Evolutionary conservation across 331 rosid genomes (phyloP).

Genomic region (Saraca asoca): DNA sequence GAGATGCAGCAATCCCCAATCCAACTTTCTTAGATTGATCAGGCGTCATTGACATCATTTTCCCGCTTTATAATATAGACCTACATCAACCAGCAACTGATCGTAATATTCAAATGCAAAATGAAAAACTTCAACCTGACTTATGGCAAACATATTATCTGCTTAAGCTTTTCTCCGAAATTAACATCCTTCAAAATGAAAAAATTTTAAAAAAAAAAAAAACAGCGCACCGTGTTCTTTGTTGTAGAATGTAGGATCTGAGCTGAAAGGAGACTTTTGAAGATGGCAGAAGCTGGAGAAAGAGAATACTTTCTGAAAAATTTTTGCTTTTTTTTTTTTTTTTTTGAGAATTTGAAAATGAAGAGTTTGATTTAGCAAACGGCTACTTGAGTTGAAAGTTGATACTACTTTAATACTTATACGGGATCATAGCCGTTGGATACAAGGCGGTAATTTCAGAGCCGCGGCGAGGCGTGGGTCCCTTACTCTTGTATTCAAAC

Average conservation of each 20-base stretch:
- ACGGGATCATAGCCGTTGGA: no score
- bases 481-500: no score
- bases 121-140: neutral
- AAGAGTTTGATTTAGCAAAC: no score
- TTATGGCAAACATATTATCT: neutral
- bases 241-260: neutral
- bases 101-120: neutral
- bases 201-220: neutral
- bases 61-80: conserved; percentile 13
- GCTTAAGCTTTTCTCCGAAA: neutral
- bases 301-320: neutral
- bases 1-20: conserved; percentile 62
- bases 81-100: neutral
- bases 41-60: conserved; percentile 67
- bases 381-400: no score
- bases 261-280: neutral
- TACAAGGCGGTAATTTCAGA: no score
- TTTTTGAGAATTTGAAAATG: no score
- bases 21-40: conserved; percentile 81
- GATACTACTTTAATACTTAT: no score
- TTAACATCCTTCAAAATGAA: no score
- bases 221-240: neutral
- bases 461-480: no score
- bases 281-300: conserved; percentile 41
- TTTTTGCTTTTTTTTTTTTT: no score